phyloP scores from a whole-genome alignment of 2,329 filamentous ascomycete genomes.

The Neonectria magnoliae region DNA sequence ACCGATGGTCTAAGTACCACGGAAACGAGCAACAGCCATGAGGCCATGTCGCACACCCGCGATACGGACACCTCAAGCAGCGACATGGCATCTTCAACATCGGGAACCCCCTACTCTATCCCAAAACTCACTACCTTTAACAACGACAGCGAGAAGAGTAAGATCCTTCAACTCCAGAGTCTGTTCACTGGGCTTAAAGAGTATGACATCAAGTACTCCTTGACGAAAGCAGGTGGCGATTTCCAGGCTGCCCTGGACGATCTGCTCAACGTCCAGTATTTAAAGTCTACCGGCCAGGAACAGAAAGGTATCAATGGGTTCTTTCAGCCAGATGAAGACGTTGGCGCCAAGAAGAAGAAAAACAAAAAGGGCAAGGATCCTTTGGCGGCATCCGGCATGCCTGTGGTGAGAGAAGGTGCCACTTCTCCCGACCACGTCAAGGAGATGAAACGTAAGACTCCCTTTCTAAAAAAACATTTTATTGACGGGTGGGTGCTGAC shows the following conservation, averaged over 20 bases:
- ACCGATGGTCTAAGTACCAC: constrained; percentile 38
- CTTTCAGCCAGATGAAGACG: constrained; percentile 63
- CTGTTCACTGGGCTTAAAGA: constrained; percentile 78
- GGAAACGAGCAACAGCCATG: constrained; percentile 43
- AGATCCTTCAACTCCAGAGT: constrained; percentile 69
- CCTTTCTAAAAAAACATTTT: too few relatives aligned
- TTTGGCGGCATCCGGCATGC: constrained; percentile 11
- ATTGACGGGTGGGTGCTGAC: not conserved
- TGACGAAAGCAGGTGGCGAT: constrained; percentile 75
- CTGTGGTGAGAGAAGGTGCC: constrained; percentile 29
- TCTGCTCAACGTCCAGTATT: constrained; percentile 80
- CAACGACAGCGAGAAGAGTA: constrained; percentile 64
- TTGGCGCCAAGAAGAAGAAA: constrained; percentile 48
- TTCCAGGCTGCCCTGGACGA: constrained; percentile 79
- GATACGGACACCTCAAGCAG: constrained; percentile 46
- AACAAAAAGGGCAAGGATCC: constrained; percentile 46
- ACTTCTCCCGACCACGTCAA: constrained; percentile 34
- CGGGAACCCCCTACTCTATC: constrained; percentile 34
- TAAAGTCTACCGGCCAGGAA: constrained; percentile 72
- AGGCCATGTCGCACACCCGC: constrained; percentile 39
- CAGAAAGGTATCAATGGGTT: constrained; percentile 87
- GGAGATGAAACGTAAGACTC: constrained; percentile 45
- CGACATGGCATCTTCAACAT: constrained; percentile 35
- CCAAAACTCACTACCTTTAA: constrained; percentile 49
- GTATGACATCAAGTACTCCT: constrained; percentile 71